Evolutionary conservation across 495 filamentous ascomycete species (phyloP), one percentile per base, ranked within the genome.

Genomic region (Immersiella caudata): DNA sequence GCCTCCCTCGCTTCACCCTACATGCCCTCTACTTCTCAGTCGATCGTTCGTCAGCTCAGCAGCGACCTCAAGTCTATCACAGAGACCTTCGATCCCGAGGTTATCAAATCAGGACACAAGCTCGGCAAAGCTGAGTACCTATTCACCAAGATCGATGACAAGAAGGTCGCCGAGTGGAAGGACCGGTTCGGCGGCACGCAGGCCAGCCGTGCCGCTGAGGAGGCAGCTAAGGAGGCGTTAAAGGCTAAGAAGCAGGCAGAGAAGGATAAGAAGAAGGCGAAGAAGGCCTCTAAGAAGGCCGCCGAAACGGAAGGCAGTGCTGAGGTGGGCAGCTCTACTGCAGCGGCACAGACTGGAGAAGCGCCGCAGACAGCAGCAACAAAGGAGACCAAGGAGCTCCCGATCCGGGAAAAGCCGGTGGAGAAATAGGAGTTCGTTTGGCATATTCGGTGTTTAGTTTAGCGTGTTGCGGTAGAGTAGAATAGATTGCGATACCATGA

Each of bases 151-250:
- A 97, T 97, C 67, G 90, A 94, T 62, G 84, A 89, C 20, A 90
- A 90, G 80, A 94, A 93, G 80, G 90, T 89, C 21, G 83, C 89
- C 24, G 88, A 92, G 74, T 98, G 94, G 94, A 87, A 88, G 62
- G 86, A 88, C 46, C 80, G 82, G 71, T 98, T 90, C 74, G 94
- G 94, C 36, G 93, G 93, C 33, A 89, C 85, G 0, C 86, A 91
- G 73, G 89, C 86, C 2, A 70, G 70, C 3, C 72, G 77, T 36
- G 70, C 74, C 14, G 82, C 77, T 14, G 85, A 91, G 75, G 90
- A 85, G 70, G 71, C 67, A 65, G 74, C 68, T 49, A 72, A 71
- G 71, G 66, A 71, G 68, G 69, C 66, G 14, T 66, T 62, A 18
- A 69, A 68, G 56, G 73, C 66, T 70, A 75, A 70, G 65, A 67